Conservation (phyloP, 1,284 basidiomycete species). For the Leccinum fallax region DNA sequence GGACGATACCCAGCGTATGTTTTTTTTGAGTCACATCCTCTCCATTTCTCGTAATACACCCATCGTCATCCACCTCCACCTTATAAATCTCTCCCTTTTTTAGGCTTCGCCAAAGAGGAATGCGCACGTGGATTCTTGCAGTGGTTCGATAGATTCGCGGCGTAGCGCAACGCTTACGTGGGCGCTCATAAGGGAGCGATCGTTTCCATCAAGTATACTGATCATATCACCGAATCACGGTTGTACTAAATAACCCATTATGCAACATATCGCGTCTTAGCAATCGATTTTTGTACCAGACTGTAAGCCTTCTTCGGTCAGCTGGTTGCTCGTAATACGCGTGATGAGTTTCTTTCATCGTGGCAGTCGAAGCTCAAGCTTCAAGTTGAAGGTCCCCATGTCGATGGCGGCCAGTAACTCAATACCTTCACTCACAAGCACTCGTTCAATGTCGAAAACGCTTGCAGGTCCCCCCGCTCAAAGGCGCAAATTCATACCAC, state of each 20-base stretch:
- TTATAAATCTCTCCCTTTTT: not conserved
- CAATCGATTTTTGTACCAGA: not conserved
- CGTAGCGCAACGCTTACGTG: slow-evolving; percentile 3
- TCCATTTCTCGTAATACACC: slow-evolving; percentile 6
- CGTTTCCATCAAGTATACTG: not conserved
- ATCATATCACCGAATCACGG: not conserved
- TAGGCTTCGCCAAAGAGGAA: slow-evolving; percentile 65
- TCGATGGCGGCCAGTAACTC: not conserved
- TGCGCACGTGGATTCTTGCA: slow-evolving; percentile 49
- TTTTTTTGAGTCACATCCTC: not conserved
- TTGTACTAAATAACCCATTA: not conserved
- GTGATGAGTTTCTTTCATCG: not conserved
- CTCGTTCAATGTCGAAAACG: slow-evolving; percentile 29
- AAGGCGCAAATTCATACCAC: not conserved
- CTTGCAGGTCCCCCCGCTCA: slow-evolving; percentile 41
- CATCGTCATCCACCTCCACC: slow-evolving; percentile 28
- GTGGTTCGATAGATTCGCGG: slow-evolving; percentile 52
- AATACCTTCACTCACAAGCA: not conserved
- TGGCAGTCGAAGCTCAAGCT: not conserved
- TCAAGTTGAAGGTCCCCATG: not conserved
- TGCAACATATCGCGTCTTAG: not conserved
- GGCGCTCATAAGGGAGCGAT: not conserved
- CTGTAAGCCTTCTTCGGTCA: not conserved
- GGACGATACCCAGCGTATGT: slow-evolving; percentile 34
- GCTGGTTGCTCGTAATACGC: not conserved